These are phyloP conservation scores for Neolentinus lepideus DNA, from an alignment of 1,284 basidiomycete species.

Conservation along the genomic window DNA sequence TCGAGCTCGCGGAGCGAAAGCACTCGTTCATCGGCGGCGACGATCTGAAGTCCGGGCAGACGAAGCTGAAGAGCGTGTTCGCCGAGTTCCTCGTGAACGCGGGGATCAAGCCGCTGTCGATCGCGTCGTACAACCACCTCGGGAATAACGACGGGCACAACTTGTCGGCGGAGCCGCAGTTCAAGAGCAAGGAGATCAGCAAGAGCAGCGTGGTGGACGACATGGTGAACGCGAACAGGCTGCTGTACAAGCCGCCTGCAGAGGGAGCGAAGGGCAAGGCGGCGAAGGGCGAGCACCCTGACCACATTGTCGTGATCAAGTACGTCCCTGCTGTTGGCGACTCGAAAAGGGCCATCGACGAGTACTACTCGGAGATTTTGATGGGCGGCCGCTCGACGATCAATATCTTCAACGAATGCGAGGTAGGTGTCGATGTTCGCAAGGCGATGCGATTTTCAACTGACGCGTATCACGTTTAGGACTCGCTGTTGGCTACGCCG, in stretches of 20 bases:
- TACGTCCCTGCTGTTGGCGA: constrained; percentile 93
- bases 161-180: constrained; percentile 87
- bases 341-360: constrained; percentile 96
- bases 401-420: constrained; percentile 96
- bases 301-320: constrained; percentile 96
- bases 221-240: constrained; percentile 89
- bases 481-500: constrained; percentile 93
- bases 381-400: constrained; percentile 77
- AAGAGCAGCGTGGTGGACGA: constrained; percentile 97
- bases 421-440: constrained; percentile 35
- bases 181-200: constrained; percentile 97
- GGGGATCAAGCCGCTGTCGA: constrained; percentile 96
- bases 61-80: constrained; percentile 91
- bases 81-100: constrained; percentile 99
- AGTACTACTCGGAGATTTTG: constrained; percentile 96
- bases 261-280: constrained; percentile 57
- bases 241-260: constrained; percentile 81
- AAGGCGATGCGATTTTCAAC: neutral
- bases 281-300: constrained; percentile 88
- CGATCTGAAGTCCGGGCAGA: constrained; percentile 95
- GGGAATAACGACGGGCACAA: constrained; percentile 98
- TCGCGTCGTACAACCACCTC: constrained; percentile 97
- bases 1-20: constrained; percentile 86
- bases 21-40: constrained; percentile 96
- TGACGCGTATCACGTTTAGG: constrained; percentile 33